These are phyloP conservation scores for Populus alba DNA, from an alignment of 345 rosid genomes.

Conservation along the genomic window DNA sequence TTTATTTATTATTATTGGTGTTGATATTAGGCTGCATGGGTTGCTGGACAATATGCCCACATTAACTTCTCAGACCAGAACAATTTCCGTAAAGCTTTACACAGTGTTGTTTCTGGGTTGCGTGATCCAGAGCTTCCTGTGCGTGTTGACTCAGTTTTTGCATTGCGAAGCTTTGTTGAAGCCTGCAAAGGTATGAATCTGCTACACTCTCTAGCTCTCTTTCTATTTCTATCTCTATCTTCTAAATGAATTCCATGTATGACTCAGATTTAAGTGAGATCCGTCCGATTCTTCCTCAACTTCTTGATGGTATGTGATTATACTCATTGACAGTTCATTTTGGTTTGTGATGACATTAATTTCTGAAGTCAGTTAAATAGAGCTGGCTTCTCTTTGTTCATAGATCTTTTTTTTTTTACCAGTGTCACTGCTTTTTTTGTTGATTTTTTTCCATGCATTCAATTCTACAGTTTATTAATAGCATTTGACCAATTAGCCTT, in stretches of 20 bases:
- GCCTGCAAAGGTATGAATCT: conserved; percentile 69
- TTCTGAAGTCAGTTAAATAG: background rate
- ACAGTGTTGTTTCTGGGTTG: conserved; percentile 84
- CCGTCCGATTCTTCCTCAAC: conserved; percentile 93
- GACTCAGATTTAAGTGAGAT: conserved; percentile 89
- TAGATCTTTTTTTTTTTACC: background rate
- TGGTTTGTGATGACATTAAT: background rate
- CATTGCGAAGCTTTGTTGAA: conserved; percentile 87
- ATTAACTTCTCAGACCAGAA: conserved; percentile 73
- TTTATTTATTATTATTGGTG: conserved; percentile 3
- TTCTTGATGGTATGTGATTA: conserved; percentile 73
- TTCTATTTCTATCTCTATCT: background rate
- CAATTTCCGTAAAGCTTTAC: conserved; percentile 80
- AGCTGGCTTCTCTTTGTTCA: background rate
- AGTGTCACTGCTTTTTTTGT: conserved; percentile 2
- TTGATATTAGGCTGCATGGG: conserved; percentile 88
- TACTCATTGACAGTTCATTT: background rate
- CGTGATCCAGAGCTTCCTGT: conserved; percentile 95
- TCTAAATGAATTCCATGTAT: conserved; percentile 2
- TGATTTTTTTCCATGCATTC: background rate
- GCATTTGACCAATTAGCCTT: background rate
- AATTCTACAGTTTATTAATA: background rate
- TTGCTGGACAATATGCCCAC: conserved; percentile 94
- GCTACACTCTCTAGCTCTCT: conserved; percentile 1
- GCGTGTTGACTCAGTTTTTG: conserved; percentile 98